Percentiles rank a stretch among this genome's conserved stretches.
phyloP scores from a whole-genome alignment of 2,329 filamentous ascomycete species.

The Lachnellula occidentalis region DNA sequence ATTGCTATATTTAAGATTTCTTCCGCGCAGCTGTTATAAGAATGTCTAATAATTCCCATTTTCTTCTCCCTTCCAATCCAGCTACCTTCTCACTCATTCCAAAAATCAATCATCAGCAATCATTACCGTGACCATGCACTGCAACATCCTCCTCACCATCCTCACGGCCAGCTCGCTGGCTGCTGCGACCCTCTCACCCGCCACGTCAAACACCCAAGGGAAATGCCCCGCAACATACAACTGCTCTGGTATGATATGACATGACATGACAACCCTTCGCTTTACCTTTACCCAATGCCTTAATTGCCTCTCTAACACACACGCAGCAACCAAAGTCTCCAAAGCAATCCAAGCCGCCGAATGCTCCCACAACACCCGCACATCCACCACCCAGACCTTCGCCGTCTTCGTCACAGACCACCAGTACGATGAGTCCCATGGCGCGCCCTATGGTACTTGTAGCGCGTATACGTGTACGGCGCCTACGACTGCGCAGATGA shows the following conservation, averaged over 20 bases:
- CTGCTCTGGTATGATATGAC: constrained; percentile 25
- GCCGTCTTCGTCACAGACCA: constrained; percentile 39
- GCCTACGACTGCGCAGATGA: constrained; percentile 30
- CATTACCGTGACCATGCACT: no score
- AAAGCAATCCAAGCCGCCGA: constrained; percentile 35
- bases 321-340: constrained; percentile 31
- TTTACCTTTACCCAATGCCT: neutral
- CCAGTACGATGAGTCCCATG: constrained; percentile 38
- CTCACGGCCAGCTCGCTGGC: neutral
- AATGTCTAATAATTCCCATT: no score
- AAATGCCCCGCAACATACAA: constrained; percentile 28
- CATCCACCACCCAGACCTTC: constrained; percentile 32
- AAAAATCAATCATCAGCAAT: no score
- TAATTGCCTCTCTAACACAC: neutral
- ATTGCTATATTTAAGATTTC: no score
- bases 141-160: no score
- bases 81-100: no score
- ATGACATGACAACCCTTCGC: neutral
- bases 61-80: no score
- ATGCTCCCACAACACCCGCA: constrained; percentile 35
- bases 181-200: constrained; percentile 30
- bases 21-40: no score
- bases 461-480: constrained; percentile 37
- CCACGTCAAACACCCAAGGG: constrained; percentile 33
- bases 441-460: constrained; percentile 44